Conservation (phyloP, 371 early-diverging fungal species). For the Apophysomyces elegans region DNA sequence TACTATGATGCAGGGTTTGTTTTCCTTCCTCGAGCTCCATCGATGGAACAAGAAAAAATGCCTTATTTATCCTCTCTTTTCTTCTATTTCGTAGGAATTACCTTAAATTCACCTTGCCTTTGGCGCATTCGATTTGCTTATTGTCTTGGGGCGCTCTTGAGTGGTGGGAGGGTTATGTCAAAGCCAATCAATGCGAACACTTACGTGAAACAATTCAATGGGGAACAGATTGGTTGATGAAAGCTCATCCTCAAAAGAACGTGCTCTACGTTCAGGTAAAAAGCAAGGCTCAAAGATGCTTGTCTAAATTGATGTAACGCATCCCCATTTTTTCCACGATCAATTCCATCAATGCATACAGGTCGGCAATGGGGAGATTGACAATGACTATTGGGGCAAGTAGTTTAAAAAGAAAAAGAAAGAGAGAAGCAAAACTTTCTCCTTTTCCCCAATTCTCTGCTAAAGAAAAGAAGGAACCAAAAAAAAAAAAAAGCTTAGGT, state of each 20-base stretch:
- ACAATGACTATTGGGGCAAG: constrained; percentile 42
- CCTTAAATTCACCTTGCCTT: constrained; percentile 59
- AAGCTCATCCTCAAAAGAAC: constrained; percentile 57
- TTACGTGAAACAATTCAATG: constrained; percentile 56
- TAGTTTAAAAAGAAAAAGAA: background rate
- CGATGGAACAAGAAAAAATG: too few species aligned
- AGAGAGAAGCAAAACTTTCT: background rate
- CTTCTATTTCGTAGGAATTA: constrained; percentile 40
- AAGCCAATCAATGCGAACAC: constrained; percentile 45
- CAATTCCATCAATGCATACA: background rate
- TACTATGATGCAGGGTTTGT: constrained; percentile 46
- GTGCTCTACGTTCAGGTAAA: constrained; percentile 47
- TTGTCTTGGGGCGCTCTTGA: constrained; percentile 59
- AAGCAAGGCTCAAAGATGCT: too few species aligned
- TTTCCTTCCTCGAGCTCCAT: background rate
- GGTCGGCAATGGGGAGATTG: constrained; percentile 33
- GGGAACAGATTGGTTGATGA: constrained; percentile 69
- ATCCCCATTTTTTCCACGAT: background rate
- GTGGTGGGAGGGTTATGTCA: constrained; percentile 56
- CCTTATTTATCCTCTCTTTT: background rate
- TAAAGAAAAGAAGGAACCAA: too few species aligned
- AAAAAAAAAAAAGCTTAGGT: constrained; percentile 7
- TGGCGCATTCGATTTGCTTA: constrained; percentile 49
- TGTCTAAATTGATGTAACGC: background rate
- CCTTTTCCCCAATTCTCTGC: too few species aligned